Base-by-base conservation (phyloP, 2,329 filamentous ascomycete species). In the Dothistroma septosporum region DNA sequence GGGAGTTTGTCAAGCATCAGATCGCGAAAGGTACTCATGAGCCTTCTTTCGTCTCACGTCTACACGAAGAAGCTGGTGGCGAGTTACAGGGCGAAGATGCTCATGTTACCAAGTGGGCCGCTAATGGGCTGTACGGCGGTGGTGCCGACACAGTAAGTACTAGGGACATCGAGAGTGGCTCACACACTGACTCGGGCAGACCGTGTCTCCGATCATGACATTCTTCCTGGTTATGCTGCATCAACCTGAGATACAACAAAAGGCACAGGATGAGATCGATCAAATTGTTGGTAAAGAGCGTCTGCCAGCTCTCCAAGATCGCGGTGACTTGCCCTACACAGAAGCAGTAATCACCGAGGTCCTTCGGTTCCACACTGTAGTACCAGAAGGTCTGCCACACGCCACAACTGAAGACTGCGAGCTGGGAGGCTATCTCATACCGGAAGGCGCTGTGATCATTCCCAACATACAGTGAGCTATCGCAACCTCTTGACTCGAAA, bases 1-100 rank as follows among this genome's bases (percentile, higher is more conserved):
- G 79, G 64, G 68, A 64, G 1, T 79, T 79, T 55, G 78, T 79
- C 2, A 74, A 76, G 60, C 67, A 74, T 21, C 76, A 79, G 61
- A 60, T 61, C 44, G 48, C 35, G 4, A 32, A 57, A 21, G 44
- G 61, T n/a, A 32, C n/a, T 11, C 76, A 72, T n/a, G 67, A 69
- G 4, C 65, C 69, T 2, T 81, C 78, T 0, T 80, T 76, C 47
- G 61, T 80, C 0, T 77, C 78, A 0, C 72, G 76, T 22, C 68
- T 75, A 6, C 69, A 81, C 7, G 68, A 77, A 22, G 64, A 74
- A 2, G 70, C 72, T 1, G 57, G 58, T 21, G 59, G 57, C 6
- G 44, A 58, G 8, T 31, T 64, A 24, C 33, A 37, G 16, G 0
- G 64, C 70, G 49, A 73, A 74, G 66, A 75, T 75, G 56, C 62